Percentiles rank a stretch among this genome's conserved stretches.
phyloP scores from a whole-genome alignment of 495 filamentous ascomycete species.

The Lasiosphaeriaceae sp. region DNA sequence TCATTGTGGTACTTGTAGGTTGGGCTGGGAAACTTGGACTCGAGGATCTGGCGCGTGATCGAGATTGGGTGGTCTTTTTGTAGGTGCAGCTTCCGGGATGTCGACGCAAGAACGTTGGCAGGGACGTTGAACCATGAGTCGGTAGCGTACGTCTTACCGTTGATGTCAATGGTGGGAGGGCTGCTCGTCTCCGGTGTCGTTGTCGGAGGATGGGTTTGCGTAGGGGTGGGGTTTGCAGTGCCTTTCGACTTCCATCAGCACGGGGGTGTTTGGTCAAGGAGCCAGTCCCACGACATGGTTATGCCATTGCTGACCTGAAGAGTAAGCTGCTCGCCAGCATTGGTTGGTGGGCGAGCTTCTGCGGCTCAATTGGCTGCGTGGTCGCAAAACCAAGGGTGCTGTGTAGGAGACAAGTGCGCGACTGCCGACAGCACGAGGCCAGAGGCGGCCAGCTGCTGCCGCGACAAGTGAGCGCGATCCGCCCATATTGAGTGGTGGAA shows the following conservation, averaged over 20 bases:
- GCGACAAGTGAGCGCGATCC: slow-evolving; percentile 14
- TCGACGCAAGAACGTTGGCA: slow-evolving; percentile 63
- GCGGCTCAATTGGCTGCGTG: slow-evolving; percentile 5
- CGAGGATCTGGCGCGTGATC: slow-evolving; percentile 88
- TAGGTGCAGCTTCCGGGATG: slow-evolving; percentile 75
- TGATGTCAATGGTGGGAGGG: slow-evolving; percentile 39
- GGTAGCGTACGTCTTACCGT: slow-evolving; percentile 57
- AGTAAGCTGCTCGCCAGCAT: slow-evolving; percentile 16
- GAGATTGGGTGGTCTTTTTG: slow-evolving; percentile 83
- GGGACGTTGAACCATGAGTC: slow-evolving; percentile 88
- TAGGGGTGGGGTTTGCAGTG: neutral
- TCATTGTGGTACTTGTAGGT: slow-evolving; percentile 72
- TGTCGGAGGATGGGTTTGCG: neutral
- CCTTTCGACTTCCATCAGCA: neutral
- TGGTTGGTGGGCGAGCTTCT: neutral
- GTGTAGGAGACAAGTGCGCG: neutral
- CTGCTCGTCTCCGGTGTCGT: neutral
- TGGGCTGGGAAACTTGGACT: slow-evolving; percentile 75
- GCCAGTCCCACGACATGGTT: neutral
- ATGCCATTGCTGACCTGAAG: slow-evolving; percentile 20
- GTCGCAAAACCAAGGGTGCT: slow-evolving; percentile 3
- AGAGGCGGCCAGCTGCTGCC: slow-evolving; percentile 8
- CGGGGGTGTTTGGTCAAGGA: neutral
- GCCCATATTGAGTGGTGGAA: slow-evolving; percentile 13
- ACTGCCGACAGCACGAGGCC: neutral